phyloP scores from a whole-genome alignment of 2,329 filamentous ascomycete genomes.

The Emydomyces testavorans region DNA sequence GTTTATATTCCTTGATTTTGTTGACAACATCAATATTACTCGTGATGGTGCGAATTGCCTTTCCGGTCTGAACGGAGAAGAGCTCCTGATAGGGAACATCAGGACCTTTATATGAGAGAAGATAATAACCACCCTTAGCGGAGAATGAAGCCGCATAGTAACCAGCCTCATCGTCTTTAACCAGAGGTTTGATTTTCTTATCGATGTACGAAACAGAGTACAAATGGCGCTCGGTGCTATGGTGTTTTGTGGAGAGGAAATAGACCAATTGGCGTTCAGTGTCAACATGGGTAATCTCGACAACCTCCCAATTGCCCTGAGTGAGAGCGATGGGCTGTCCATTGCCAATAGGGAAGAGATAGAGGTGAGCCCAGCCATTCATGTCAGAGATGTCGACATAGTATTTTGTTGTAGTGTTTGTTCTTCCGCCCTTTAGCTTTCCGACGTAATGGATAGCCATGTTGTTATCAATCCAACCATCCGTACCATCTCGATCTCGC shows the following conservation, averaged over 20 bases:
- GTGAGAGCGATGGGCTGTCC: constrained; percentile 49
- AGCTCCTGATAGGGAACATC: constrained; percentile 60
- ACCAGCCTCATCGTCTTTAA: constrained; percentile 48
- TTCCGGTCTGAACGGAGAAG: constrained; percentile 44
- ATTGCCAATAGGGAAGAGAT: constrained; percentile 49
- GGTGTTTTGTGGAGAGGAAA: constrained; percentile 53
- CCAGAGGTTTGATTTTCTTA: constrained; percentile 46
- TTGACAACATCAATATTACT: constrained; percentile 48
- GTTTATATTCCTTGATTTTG: constrained; percentile 47
- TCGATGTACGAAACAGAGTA: constrained; percentile 53
- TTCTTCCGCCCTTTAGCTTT: constrained; percentile 23
- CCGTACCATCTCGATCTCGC: constrained; percentile 47
- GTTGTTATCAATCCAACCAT: constrained; percentile 50
- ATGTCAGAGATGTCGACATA: constrained; percentile 58
- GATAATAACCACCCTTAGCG: constrained; percentile 50
- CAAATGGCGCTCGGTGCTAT: constrained; percentile 56
- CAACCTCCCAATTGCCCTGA: constrained; percentile 55
- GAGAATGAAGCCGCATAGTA: constrained; percentile 58
- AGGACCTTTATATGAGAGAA: constrained; percentile 53
- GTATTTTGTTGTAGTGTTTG: constrained; percentile 34
- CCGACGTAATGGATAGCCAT: constrained; percentile 39
- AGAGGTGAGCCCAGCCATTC: constrained; percentile 55
- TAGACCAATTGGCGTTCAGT: constrained; percentile 46
- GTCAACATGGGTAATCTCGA: constrained; percentile 49
- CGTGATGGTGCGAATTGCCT: constrained; percentile 47